Evolutionary conservation across 2,329 filamentous ascomycete species (phyloP), one percentile per base, ranked within the genome.

Genomic region (Paraconiothyrium sp.): DNA sequence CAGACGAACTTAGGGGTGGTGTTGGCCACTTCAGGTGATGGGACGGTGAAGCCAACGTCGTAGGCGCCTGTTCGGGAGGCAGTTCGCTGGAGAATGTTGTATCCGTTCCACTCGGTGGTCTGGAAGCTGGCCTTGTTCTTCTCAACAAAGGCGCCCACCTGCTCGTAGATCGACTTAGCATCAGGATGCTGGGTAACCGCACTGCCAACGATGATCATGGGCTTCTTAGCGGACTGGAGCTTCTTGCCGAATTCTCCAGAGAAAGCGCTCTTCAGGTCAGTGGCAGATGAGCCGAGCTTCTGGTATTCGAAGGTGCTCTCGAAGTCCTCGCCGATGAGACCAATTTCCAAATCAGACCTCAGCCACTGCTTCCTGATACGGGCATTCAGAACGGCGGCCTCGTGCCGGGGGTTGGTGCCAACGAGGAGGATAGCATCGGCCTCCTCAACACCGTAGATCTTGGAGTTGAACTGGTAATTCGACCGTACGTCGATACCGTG

Each of bases 341-440:
- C 95, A 72, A 99, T 89, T 79, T 98, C 91, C 27, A 99, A 88
- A 71, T 98, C 94, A 39, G 95, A 97, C 70, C 94, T 90, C 70
- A 99, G 85, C 92, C 94, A 99, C 80, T 97, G 94, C 85, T 99
- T 99, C 75, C 95, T 89, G 76, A 99, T 99, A 69, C 95, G 92
- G 67, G 94, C 94, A 76, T 99, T 99, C 48, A 99, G 87, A 51
- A 95, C 93, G 59, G 95, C 93, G 64, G 95, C 95, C 83, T 99
- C 95, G 76, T 97, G 93, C 70, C 95, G 89, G 44, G 95, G 92
- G 84, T 99, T 99, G 78, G 92, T 97, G 69, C 94, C 95, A 66
- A 99, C 88, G 61, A 99, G 89, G 57, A 99, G 89, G 62, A 99
- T 92, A 71, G 87, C 89, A 81, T 98, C 95, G 20, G 94, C 93